Base-by-base conservation (phyloP, 2,329 filamentous ascomycete genomes). In the Teratosphaeria gauchensis region DNA sequence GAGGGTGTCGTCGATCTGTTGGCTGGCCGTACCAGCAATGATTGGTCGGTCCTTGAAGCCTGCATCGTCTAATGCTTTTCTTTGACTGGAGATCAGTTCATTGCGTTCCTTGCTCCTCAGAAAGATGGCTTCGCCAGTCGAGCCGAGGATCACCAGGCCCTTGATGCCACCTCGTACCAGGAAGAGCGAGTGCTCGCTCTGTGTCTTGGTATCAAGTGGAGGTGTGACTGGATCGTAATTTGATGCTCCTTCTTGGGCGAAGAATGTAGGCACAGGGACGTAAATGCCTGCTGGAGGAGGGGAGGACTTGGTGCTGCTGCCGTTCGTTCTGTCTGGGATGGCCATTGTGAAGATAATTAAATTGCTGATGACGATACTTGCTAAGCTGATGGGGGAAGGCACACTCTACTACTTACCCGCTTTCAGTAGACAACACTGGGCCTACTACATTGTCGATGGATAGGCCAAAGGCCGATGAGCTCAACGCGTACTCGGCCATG, bases 261-360 rank as follows among this genome's bases (percentile, higher is more conserved):
- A 87, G 76, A 87, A 87, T 55, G 84, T 87, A 5, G 84, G 84
- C 51, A 84, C 71, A 51, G 82, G 82, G 59, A 84, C 82, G 66
- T 81, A 84, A 65, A 84, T 78, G 62, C 82, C 82, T 53, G 64
- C 59, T 52, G 78, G 76, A 31, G 81, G 80, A 48, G 81, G 81
- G 28, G 64, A 55, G n/a, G 59, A 54, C 32, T 57, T 54, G 48
- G 51, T 32, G 32, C 48, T 56, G 28, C 51, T 32, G 28, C 58
- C 55, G 35, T 60, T 60, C 9, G 55, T 57, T 51, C 55, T 31
- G 11, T 56, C 55, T 31, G 55, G 55, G 28, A 56, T 30, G 21
- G 55, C 38, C 55, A 56, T 56, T n/a, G 52, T 48, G 42, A 21
- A 21, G 42, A 21, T 21, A 9, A 19, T 48, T 3, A 48, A 19